These are phyloP conservation scores for Cytospora piceicola DNA, from an alignment of 2,329 filamentous ascomycete genomes.

Conservation along the genomic window DNA sequence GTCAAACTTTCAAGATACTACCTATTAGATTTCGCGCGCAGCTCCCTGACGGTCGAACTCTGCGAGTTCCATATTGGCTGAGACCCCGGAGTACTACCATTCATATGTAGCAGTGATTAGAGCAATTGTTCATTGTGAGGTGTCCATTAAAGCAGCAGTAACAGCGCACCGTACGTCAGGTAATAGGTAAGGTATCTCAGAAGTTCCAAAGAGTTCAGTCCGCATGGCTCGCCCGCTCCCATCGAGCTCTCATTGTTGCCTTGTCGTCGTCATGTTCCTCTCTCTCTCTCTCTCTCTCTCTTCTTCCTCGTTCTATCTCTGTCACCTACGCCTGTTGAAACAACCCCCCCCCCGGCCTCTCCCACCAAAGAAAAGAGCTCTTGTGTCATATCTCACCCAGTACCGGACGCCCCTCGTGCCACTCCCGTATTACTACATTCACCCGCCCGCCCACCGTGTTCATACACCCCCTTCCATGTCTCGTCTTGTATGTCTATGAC, in stretches of 20 bases:
- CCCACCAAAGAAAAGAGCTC: neutral
- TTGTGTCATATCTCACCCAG: constrained; percentile 15
- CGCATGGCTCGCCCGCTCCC: constrained; percentile 9
- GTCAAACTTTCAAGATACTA: neutral
- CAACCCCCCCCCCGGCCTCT: neutral
- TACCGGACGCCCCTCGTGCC: constrained; percentile 1
- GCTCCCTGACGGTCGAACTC: neutral
- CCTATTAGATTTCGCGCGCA: neutral
- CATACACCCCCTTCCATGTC: constrained; percentile 6
- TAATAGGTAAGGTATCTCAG: constrained; percentile 26
- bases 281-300: neutral
- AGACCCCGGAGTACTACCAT: neutral
- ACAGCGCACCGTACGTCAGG: neutral
- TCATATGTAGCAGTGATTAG: neutral
- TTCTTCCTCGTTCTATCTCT: neutral
- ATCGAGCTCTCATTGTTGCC: constrained; percentile 20
- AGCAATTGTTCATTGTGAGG: neutral
- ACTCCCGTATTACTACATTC: constrained; percentile 22
- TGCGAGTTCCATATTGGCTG: neutral
- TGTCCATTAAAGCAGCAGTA: neutral
- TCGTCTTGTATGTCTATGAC: constrained; percentile 20
- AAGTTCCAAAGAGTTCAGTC: constrained; percentile 20
- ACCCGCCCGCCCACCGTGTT: neutral
- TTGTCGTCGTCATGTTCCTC: constrained; percentile 3
- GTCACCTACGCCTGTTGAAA: neutral